phyloP scores from a whole-genome alignment of 345 rosid genomes.

The Erucastrum elatum region DNA sequence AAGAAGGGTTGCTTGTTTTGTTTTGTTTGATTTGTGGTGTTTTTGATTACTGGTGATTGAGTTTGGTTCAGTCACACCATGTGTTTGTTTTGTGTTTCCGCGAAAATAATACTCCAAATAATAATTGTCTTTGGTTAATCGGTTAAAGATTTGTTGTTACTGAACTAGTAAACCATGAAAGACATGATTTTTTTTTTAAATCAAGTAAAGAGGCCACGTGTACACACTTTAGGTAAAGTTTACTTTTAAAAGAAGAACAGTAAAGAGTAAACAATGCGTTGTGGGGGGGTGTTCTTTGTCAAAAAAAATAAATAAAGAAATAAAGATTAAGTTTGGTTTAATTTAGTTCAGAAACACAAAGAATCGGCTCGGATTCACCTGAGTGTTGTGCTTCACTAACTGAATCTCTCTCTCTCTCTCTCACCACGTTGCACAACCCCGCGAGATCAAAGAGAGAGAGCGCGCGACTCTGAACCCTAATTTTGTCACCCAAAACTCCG shows the following conservation, averaged over 20 bases:
- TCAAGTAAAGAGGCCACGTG: constrained; percentile 1
- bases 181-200: too few species aligned
- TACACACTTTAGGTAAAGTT: constrained; percentile 10
- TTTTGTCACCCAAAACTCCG: constrained; percentile 15
- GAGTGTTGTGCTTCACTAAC: constrained; percentile 9
- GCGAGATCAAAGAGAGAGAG: constrained; percentile 12
- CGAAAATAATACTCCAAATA: neutral
- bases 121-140: neutral
- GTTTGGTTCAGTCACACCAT: constrained; percentile 13
- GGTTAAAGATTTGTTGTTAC: neutral
- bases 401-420: constrained; percentile 14
- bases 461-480: constrained; percentile 15
- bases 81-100: neutral
- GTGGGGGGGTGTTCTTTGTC: neutral
- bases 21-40: neutral
- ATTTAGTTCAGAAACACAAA: neutral
- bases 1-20: neutral
- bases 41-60: constrained; percentile 1
- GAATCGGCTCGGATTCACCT: constrained; percentile 12
- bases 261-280: neutral
- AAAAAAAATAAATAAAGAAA: neutral
- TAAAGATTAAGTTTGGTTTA: neutral
- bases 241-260: neutral
- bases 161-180: neutral
- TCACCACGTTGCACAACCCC: neutral